A percentile compares a stretch with the other conserved stretches of the same genome.
Conservation (phyloP, 352 stramenopile genomes). For the Aphanomyces stellatus region DNA sequence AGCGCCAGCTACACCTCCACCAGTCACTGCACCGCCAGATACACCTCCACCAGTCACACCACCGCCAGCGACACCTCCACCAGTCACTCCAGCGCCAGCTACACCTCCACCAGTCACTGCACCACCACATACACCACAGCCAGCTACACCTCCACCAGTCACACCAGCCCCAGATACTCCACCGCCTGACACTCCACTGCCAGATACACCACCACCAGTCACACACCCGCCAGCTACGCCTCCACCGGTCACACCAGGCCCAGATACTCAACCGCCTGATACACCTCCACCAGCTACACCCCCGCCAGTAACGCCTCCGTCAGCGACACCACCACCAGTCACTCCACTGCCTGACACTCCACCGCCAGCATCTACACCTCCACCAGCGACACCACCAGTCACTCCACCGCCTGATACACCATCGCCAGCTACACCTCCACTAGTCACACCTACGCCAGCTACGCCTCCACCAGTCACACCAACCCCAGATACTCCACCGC, state of each 20-base stretch:
- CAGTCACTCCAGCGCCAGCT: conserved; percentile 5
- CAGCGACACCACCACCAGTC: not conserved
- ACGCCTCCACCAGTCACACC: not conserved
- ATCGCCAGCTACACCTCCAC: not conserved
- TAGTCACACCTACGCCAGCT: not conserved
- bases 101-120: not conserved
- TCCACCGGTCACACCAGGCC: too few species aligned
- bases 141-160: not conserved
- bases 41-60: not conserved
- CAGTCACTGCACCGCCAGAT: not conserved
- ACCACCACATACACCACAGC: not conserved
- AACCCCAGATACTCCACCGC: not conserved
- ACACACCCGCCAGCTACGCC: too few species aligned
- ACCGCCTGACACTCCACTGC: not conserved
- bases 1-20: conserved; percentile 1
- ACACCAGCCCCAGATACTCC: not conserved
- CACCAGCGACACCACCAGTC: not conserved
- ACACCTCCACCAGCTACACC: not conserved
- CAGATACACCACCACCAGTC: too few species aligned
- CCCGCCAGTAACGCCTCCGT: not conserved
- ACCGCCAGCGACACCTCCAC: conserved; percentile 2
- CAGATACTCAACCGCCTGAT: not conserved
- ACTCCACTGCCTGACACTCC: not conserved
- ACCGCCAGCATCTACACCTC: not conserved
- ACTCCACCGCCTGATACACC: not conserved